Evolutionary conservation across 192 early-diverging fungal species (phyloP), one percentile per base, ranked within the genome.

Genomic region (Obelidium mucronatum): DNA sequence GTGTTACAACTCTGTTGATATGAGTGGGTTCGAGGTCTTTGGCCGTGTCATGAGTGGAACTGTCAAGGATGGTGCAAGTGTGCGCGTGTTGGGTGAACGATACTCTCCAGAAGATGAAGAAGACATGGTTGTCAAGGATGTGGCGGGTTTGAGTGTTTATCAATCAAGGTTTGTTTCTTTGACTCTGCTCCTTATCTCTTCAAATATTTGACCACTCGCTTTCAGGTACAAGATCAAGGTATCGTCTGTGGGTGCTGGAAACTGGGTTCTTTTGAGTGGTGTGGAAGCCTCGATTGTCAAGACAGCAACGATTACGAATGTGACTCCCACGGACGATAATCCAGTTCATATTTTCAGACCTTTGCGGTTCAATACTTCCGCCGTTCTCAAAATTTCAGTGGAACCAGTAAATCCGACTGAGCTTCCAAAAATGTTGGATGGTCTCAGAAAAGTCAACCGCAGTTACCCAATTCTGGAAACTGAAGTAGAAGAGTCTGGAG

Each of bases 331-430:
- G 34, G 83, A 84, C 15, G 89, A 90, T 26, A 92, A 93, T n/a
- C 91, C 91, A 34, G 80, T 92, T 40, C 90, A 92, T 51, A 94
- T 95, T 48, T 93, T 99, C 83, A 82, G 90, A 44, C 94, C 97
- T 6, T 73, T 99, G 36, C 90, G 90, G 5, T 93, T 95, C 78
- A 78, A 87, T 91, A 90, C 95, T 3, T 87, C 88, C 36, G 87
- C 97, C 2, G 94, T 97, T 5, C 78, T 99, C 66, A 97, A 97
- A 83, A 92, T 99, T 19, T 97, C 97, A 1, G 92, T 99, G 8
- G 98, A 99, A 74, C 98, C 98, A 2, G 93, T 98, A 2, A 96
- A 97, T 74, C 98, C 98, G 2, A 95, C 96, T 17, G 97, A 99
- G 85, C 85, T 98, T 37, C 98, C 98, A 28, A 96, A 96, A 79